Evolutionary conservation across 306 rosid genomes (phyloP).

Genomic region (Cicer pinnatifidum): DNA sequence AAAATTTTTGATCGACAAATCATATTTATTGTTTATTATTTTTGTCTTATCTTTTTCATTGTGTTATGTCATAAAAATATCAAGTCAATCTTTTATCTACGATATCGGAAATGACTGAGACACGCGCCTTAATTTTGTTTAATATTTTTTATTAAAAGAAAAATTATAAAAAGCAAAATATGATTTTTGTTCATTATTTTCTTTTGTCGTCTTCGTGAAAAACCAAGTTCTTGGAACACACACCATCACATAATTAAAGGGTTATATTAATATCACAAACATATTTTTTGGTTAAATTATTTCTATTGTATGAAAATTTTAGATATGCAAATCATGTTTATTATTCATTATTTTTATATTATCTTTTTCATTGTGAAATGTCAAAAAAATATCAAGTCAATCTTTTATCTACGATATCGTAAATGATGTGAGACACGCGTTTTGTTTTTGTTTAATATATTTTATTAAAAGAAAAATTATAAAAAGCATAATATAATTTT

Average conservation of each 20-base stretch:
- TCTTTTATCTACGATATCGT: no score
- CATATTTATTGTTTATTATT: neutral
- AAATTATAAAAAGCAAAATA: neutral
- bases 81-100: neutral
- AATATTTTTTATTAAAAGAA: neutral
- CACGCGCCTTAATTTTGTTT: neutral
- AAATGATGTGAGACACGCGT: neutral
- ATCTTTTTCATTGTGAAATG: no score
- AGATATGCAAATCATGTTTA: no score
- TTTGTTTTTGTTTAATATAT: neutral
- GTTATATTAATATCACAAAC: neutral
- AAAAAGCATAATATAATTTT: neutral
- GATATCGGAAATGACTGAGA: neutral
- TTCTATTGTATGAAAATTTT: neutral
- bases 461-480: neutral
- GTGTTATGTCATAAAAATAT: neutral
- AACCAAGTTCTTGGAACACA: no score
- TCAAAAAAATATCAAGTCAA: no score
- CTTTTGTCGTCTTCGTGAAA: neutral
- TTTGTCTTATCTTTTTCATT: neutral
- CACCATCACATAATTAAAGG: no score
- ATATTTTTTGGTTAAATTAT: neutral
- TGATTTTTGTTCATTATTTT: neutral
- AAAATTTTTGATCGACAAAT: neutral
- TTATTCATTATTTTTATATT: neutral